These are phyloP conservation scores for Psidium friedrichsthalianum DNA, from an alignment of 345 rosid species.

Conservation along the genomic window DNA sequence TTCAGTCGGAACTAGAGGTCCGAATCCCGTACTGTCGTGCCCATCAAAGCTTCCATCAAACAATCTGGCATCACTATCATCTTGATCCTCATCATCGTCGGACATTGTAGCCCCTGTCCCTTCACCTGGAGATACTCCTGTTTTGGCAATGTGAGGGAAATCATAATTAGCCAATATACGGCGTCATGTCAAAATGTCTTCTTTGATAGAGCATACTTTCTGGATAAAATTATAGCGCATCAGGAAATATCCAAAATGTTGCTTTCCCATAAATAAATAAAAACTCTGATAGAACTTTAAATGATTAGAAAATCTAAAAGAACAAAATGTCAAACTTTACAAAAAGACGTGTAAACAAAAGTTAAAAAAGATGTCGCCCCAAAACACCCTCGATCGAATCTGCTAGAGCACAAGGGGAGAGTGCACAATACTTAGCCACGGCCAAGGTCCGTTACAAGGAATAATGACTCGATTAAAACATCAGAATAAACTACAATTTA, in stretches of 20 bases:
- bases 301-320: background rate
- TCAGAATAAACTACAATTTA: background rate
- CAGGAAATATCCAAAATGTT: background rate
- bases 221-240: background rate
- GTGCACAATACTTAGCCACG: background rate
- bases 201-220: background rate
- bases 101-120: constrained; percentile 88
- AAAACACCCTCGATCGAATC: background rate
- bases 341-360: background rate
- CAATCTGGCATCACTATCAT: constrained; percentile 54
- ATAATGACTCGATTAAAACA: background rate
- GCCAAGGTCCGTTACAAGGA: background rate
- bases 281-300: background rate
- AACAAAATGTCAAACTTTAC: background rate
- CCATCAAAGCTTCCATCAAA: constrained; percentile 37
- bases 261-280: background rate
- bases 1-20: constrained; percentile 78
- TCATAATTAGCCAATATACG: background rate
- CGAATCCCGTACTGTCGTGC: constrained; percentile 60
- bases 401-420: background rate
- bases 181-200: background rate
- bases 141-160: background rate
- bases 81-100: constrained; percentile 73
- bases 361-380: background rate
- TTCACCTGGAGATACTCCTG: constrained; percentile 78